These are phyloP conservation scores for Deuterostichococcus epilithicus DNA, from an alignment of 139 green algal genomes.

Conservation along the genomic window DNA sequence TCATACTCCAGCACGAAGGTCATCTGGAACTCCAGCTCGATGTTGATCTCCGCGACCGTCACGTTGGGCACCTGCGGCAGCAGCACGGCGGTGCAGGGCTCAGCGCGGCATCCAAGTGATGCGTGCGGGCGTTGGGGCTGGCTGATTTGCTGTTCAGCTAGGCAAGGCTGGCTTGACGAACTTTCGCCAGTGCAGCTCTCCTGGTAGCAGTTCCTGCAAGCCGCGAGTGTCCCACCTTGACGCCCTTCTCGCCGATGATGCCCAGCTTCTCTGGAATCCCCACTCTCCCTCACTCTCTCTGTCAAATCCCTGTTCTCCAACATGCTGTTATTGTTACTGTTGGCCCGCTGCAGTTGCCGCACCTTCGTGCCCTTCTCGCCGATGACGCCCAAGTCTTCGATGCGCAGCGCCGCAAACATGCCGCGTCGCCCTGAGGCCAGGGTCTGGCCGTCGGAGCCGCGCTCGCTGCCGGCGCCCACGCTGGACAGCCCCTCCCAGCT, in stretches of 20 bases:
- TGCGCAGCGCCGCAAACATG: constrained; percentile 47
- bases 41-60: constrained; percentile 50
- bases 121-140: too few species aligned
- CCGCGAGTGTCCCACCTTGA: too few species aligned
- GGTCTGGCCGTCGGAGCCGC: constrained; percentile 19
- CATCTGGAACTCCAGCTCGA: constrained; percentile 42
- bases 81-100: not conserved
- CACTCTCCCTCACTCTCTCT: too few species aligned
- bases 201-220: too few species aligned
- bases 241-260: too few species aligned
- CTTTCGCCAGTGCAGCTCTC: too few species aligned
- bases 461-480: constrained; percentile 8
- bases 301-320: too few species aligned
- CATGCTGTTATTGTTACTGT: constrained; percentile 5
- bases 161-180: not conserved
- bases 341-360: not conserved
- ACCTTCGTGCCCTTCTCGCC: constrained; percentile 72
- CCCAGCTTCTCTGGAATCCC: too few species aligned
- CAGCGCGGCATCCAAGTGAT: too few species aligned
- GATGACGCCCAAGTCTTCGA: constrained; percentile 55
- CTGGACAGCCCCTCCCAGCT: not conserved
- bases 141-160: not conserved
- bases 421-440: constrained; percentile 23
- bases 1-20: constrained; percentile 17
- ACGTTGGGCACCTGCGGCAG: constrained; percentile 58